These are phyloP conservation scores for Phaeophleospora eucalypticola DNA, from an alignment of 2,329 filamentous ascomycete species.

Conservation along the genomic window DNA sequence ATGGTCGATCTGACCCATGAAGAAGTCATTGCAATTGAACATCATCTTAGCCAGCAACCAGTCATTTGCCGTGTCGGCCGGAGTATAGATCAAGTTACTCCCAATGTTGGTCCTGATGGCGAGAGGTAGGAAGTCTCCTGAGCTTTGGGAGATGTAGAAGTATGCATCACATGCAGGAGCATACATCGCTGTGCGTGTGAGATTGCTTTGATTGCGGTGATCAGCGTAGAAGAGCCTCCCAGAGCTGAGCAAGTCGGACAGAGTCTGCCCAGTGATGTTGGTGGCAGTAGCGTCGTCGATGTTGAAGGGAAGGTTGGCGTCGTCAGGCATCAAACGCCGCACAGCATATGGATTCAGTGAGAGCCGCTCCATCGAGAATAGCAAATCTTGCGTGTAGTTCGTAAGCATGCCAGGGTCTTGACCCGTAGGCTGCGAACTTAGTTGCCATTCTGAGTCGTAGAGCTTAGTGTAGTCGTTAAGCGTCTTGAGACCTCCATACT, in stretches of 20 bases:
- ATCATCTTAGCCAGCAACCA: slow-evolving; percentile 51
- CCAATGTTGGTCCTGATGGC: slow-evolving; percentile 47
- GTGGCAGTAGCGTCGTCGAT: slow-evolving; percentile 31
- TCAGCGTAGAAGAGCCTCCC: slow-evolving; percentile 46
- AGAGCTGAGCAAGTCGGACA: slow-evolving; percentile 32
- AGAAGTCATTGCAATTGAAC: slow-evolving; percentile 49
- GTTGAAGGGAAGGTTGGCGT: slow-evolving; percentile 37
- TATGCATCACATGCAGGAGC: slow-evolving; percentile 44
- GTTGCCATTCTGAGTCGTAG: slow-evolving; percentile 42
- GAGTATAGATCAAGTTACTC: slow-evolving; percentile 45
- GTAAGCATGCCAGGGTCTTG: slow-evolving; percentile 36
- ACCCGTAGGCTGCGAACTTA: slow-evolving; percentile 35
- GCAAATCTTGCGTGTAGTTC: slow-evolving; percentile 46
- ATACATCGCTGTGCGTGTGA: slow-evolving; percentile 27
- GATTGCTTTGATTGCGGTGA: slow-evolving; percentile 36
- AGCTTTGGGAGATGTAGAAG: slow-evolving; percentile 44
- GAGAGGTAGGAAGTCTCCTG: slow-evolving; percentile 45
- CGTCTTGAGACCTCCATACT: slow-evolving; percentile 21
- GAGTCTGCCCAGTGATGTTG: slow-evolving; percentile 33
- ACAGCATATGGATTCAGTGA: slow-evolving; percentile 42
- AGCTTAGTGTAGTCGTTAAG: slow-evolving; percentile 39
- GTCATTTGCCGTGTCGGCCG: slow-evolving; percentile 42
- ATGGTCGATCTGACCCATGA: slow-evolving; percentile 44
- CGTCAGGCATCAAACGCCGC: slow-evolving; percentile 29
- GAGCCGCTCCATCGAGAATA: slow-evolving; percentile 49